Evolutionary conservation across 139 green algal genomes (phyloP).

Genomic region (Desmodesmus armatus): DNA sequence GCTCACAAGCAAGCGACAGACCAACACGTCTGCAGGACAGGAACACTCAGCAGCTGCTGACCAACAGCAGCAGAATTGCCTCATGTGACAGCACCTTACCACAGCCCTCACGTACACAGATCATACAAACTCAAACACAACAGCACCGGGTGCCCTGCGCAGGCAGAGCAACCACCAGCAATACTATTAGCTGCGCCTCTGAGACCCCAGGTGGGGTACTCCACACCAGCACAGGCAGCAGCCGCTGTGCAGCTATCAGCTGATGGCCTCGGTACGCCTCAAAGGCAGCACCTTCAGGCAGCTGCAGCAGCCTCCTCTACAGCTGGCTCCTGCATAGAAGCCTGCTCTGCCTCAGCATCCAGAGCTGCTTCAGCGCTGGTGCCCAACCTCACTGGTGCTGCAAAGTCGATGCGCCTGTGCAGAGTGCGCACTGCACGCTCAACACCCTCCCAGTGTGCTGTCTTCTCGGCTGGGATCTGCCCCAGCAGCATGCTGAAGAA

Average conservation of each 20-base stretch:
- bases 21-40: no score
- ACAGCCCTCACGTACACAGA: no score
- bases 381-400: constrained; percentile 26
- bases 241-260: not conserved
- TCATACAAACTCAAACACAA: no score
- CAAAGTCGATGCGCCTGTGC: constrained; percentile 45
- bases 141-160: no score
- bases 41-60: no score
- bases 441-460: not conserved
- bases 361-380: not conserved
- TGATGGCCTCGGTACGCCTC: not conserved
- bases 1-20: no score
- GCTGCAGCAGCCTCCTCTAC: not conserved
- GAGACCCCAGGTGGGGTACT: not conserved
- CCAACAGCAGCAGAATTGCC: no score
- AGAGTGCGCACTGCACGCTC: constrained; percentile 9
- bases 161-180: no score
- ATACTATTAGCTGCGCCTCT: no score
- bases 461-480: not conserved
- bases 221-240: not conserved
- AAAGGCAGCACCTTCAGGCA: not conserved
- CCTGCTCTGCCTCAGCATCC: not conserved
- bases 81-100: no score
- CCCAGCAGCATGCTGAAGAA: constrained; percentile 16
- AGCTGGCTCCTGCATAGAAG: not conserved